Evolutionary conservation across 148 eudicot species (phyloP), one percentile per base, ranked within the genome.

Genomic region (Talinum fruticosum): DNA sequence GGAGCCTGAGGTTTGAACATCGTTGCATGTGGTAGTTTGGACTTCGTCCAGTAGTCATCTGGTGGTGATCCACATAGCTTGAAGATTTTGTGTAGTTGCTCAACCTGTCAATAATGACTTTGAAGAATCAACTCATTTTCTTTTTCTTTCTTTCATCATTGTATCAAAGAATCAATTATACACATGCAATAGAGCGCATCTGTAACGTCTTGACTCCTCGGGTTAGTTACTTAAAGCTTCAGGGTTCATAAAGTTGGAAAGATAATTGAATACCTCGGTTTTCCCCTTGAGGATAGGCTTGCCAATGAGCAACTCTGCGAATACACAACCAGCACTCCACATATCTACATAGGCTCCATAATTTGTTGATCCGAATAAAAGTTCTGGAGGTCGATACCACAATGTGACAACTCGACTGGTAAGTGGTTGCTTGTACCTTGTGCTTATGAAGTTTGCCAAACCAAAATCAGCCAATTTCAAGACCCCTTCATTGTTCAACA

Each of bases 321-420:
- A 91, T 24, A 95, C 97, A 81, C 99, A 95, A 28, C 99, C 99
- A 16, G 87, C 90, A 80, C 99, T 95, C 99, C 99, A 95, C 62
- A 95, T 73, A 65, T 95, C 99, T 26, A 95, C 97, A 61, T 85
- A 85, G 23, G 87, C 78, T 38, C 90, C 94, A 76, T 95, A 95
- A 69, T 81, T 87, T 47, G 97, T 95, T 3, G 97, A 87, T 61
- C 99, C 99, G 76, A 95, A 41, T 36, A 95, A 82, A 74, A 95
- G 94, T 76, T 95, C 99, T 57, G 99, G 99, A 70, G 99, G 99
- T 18, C 99, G 90, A 86, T 95, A 95, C 99, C 99, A 95, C 34
- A 95, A 81, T 70, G 99, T 95, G 24, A 95, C 97, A 32, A 95
- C 99, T 36, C 97, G 99, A 74, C 96, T 89, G 21, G 99, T 95